Base-by-base conservation (phyloP, 805 yeast genomes). In the Candida ulmi region DNA sequence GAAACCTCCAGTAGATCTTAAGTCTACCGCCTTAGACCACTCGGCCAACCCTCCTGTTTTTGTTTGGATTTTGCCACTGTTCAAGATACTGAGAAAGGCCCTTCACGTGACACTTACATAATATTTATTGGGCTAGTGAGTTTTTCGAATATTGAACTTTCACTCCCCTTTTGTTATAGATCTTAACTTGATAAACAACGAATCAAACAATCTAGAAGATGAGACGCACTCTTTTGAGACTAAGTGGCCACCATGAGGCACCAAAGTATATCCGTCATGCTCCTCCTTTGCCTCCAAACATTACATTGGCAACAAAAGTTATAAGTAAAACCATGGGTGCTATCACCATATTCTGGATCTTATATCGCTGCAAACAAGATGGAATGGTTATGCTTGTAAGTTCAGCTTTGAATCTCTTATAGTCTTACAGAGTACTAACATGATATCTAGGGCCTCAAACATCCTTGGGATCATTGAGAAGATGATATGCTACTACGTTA, bases 311-410 rank as follows among this genome's bases (percentile, higher is more conserved):
- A 31, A 73, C 80, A 54, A 71, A 74, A 42, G 68, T 78, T 62
- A 71, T 80, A 17, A 74, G 86, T 34, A 81, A 82, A 51, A 60
- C 72, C 17, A 70, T 87, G 32, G 95, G 95, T 11, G 95, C 91
- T 30, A 72, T 88, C 39, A 81, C 84, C 86, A 84, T 93, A 85
- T 87, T 85, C 63, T 87, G 91, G 85, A 74, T 87, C 46, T 71
- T 87, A 56, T 86, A 83, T 71, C 72, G 95, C 60, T 70, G 84
- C 33, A 80, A 82, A 64, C 80, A 83, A 58, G 91, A 80, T 52
- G 80, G 79, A 49, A 69, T 74, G 54, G 78, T 75, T 28, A 76
- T 80, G 75, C 65, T 71, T 46, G 83, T 52, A 37, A 36, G 58
- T 53, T 24, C 31, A 23, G 11, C n/a, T n/a, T n/a, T n/a, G n/a